These are phyloP conservation scores for Solanum gandarillasii DNA, from an alignment of 257 asterid species.

Conservation along the genomic window DNA sequence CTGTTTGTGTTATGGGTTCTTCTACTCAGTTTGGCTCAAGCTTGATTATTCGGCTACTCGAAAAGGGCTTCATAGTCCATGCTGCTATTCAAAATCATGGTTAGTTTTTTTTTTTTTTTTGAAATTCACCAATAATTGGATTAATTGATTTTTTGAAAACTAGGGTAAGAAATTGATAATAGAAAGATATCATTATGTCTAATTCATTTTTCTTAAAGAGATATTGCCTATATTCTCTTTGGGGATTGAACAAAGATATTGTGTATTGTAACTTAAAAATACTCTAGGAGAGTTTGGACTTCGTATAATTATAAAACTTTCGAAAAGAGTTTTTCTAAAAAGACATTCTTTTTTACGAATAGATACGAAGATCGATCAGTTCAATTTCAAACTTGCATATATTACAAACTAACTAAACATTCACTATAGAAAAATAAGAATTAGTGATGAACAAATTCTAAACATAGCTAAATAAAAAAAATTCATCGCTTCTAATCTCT, in stretches of 20 bases:
- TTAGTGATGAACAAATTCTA: background rate
- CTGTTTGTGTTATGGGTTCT: conserved; percentile 79
- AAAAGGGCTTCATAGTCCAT: conserved; percentile 76
- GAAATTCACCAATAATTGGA: background rate
- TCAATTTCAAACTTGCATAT: background rate
- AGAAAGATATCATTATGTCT: background rate
- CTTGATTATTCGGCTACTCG: conserved; percentile 59
- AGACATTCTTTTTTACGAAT: background rate
- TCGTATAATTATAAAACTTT: background rate
- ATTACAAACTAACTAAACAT: background rate
- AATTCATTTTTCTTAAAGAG: background rate
- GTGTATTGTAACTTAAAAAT: background rate
- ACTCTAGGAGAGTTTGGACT: background rate
- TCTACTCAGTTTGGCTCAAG: conserved; percentile 56
- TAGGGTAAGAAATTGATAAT: background rate
- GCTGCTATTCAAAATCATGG: conserved; percentile 60
- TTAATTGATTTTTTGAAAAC: background rate
- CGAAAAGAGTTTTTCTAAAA: background rate
- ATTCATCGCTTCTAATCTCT: background rate
- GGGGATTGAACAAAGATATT: background rate
- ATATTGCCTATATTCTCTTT: background rate
- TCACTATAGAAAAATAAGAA: background rate
- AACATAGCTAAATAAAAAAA: background rate
- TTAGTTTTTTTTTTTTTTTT: background rate
- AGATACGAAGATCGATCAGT: background rate